A percentile compares a stretch with the other conserved stretches of the same genome.
phyloP scores from a whole-genome alignment of 441 rosid species.

The Erodium texanum region DNA sequence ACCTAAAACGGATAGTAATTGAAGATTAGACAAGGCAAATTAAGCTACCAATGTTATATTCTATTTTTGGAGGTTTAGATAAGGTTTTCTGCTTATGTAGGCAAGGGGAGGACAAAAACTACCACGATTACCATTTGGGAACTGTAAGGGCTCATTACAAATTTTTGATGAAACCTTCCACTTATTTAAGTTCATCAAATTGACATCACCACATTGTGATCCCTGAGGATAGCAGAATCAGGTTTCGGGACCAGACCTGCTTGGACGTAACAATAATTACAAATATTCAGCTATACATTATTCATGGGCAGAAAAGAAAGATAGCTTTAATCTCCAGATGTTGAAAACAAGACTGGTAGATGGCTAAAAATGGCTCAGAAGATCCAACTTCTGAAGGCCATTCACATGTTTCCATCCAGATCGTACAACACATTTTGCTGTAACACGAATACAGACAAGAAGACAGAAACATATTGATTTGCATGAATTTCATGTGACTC shows the following conservation, averaged over 20 bases:
- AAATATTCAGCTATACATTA: background rate
- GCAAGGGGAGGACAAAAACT: background rate
- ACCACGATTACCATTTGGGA: background rate
- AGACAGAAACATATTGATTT: background rate
- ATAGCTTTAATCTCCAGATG: background rate
- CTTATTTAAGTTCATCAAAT: background rate
- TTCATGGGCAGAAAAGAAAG: background rate
- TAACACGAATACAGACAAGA: background rate
- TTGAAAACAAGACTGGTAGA: slow-evolving; percentile 6
- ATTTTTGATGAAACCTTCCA: background rate
- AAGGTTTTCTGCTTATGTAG: background rate
- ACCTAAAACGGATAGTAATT: background rate
- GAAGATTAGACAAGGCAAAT: background rate
- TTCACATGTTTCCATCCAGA: background rate
- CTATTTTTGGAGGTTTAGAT: background rate
- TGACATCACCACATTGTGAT: background rate
- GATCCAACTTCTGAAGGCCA: background rate
- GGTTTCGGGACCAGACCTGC: background rate
- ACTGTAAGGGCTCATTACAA: background rate
- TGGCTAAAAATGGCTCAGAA: background rate
- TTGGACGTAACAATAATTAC: background rate
- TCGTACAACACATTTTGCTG: background rate
- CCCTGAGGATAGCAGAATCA: background rate
- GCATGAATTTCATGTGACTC: background rate
- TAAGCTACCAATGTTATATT: background rate